Base-by-base conservation (phyloP, 495 filamentous ascomycete species). In the Daldinia vernicosa region DNA sequence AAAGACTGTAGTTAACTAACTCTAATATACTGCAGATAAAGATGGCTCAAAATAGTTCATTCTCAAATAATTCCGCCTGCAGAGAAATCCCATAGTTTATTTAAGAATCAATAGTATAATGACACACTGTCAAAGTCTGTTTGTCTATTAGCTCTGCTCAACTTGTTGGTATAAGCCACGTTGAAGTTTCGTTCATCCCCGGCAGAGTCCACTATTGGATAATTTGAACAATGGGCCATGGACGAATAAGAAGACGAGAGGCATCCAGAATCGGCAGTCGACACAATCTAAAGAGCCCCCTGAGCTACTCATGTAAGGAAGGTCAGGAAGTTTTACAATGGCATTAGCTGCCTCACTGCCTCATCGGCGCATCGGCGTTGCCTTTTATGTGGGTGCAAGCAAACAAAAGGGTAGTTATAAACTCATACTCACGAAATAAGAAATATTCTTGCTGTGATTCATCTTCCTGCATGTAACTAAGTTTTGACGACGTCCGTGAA, bases 91-190 rank as follows among this genome's bases (percentile, higher is more conserved):
- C 6, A 30, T 30, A 0, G 6, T 0, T 6, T 30, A 1, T 33
- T 2, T 11, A 33, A 11, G 6, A 33, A 11, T 9, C 11, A 33
- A 12, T 11, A 2, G 9, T 33, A 33, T 33, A 33, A 33, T 45
- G 4, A 53, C 30, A 7, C 26, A 53, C 14, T 4, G 3, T 2
- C 14, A 56, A 58, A 62, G 57, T 58, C 28, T 40, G 57, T 51
- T 69, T 55, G 8, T 14, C 3, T 35, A 4, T n/a, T 35, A 17
- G 54, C 17, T 56, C 43, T 63, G 3, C 35, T 45, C 32, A 35
- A 35, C 33, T 30, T 37, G 32, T 63, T n/a, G 45, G 35, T 66
- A 58, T 60, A 60, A 70, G 45, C 67, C 67, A 60, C 54, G 8
- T 40, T 55, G 7, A 56, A 53, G 26, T n/a, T 53, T 53, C 43